Evolutionary conservation across 768 basidiomycete species (phyloP).

Genomic region (Nevesoporus exiguus): DNA sequence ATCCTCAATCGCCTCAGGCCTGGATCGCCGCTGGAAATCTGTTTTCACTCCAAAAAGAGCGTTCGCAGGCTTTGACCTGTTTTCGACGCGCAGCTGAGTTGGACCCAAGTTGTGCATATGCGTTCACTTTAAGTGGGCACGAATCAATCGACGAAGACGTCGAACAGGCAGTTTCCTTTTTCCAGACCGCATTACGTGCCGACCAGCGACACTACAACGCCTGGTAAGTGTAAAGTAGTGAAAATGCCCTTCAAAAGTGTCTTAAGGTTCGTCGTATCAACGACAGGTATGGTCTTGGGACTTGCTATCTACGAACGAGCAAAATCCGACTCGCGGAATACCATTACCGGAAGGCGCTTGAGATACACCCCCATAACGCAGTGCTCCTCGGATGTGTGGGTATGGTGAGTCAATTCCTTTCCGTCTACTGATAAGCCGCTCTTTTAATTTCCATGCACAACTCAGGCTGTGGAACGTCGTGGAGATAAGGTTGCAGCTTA

Average conservation of each 20-base stretch:
- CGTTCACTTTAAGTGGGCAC: slow-evolving; percentile 94
- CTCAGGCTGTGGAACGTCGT: slow-evolving; percentile 88
- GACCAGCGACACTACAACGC: slow-evolving; percentile 97
- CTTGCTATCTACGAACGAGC: slow-evolving; percentile 92
- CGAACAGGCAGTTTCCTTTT: slow-evolving; percentile 88
- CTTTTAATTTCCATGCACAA: slow-evolving; percentile 18
- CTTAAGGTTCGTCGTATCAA: slow-evolving; percentile 26
- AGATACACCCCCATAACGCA: slow-evolving; percentile 92
- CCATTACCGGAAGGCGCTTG: slow-evolving; percentile 88
- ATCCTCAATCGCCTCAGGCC: slow-evolving; percentile 78
- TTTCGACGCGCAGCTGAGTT: slow-evolving; percentile 89
- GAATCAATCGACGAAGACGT: slow-evolving; percentile 96
- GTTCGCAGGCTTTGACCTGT: slow-evolving; percentile 88
- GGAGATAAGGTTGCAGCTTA: slow-evolving; percentile 76
- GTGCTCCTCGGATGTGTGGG: slow-evolving; percentile 96
- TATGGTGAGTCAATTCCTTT: slow-evolving; percentile 63
- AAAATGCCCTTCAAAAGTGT: slow-evolving; percentile 1
- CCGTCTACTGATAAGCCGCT: slow-evolving; percentile 18
- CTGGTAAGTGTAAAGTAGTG: slow-evolving; percentile 59
- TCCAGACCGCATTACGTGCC: slow-evolving; percentile 85
- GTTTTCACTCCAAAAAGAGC: slow-evolving; percentile 93
- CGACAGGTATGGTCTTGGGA: slow-evolving; percentile 95
- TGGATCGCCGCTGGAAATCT: slow-evolving; percentile 98
- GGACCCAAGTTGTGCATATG: slow-evolving; percentile 90
- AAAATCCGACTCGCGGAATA: slow-evolving; percentile 93